Base-by-base conservation (phyloP, 805 yeast genomes). In the Scheffersomyces spartinae region DNA sequence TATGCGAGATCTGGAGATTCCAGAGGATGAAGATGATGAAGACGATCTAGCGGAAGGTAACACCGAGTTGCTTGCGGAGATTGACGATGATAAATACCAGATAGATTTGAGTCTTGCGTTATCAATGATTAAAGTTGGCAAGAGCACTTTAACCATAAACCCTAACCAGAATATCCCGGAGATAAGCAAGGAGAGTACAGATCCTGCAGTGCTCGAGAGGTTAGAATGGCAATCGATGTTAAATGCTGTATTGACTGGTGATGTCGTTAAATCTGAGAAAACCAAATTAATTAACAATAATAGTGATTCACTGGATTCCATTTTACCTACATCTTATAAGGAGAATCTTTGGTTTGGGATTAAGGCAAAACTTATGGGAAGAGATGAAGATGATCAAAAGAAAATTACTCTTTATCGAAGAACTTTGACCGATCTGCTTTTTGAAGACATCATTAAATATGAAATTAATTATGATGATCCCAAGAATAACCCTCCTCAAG, bases 191-290 rank as follows among this genome's bases (percentile, higher is more conserved):
- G 46, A 39, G 13, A 45, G 52, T 12, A 63, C 56, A 24, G 65
- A 61, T 36, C 65, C 68, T 1, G 55, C 56, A 9, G 73, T 77
- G 6, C 41, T 74, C 7, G 96, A 85, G 44, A 64, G 97, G 25
- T 58, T 86, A 8, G 95, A 85, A 52, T 91, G 98, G 98, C 97
- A 91, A 51, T 71, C 88, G 0, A 84, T 91, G 94, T 62, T 91
- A 25, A 68, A 81, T 7, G 68, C 85, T 3, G 97, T 91, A 3
- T 66, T 91, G 18, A 88, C 93, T 3, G 97, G 98, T 38, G 97
- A 91, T 49, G 94, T 91, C 27, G 85, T 91, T 12, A 70, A 78
- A 18, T 77, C 88, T 8, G 98, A 91, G 43, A 91, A 88, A 52
- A 76, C 82, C 4, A 76, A 76, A 49, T 63, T 81, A 28, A 73